Conservation (phyloP, 75 land plant species). For the Sequoiadendron giganteum region DNA sequence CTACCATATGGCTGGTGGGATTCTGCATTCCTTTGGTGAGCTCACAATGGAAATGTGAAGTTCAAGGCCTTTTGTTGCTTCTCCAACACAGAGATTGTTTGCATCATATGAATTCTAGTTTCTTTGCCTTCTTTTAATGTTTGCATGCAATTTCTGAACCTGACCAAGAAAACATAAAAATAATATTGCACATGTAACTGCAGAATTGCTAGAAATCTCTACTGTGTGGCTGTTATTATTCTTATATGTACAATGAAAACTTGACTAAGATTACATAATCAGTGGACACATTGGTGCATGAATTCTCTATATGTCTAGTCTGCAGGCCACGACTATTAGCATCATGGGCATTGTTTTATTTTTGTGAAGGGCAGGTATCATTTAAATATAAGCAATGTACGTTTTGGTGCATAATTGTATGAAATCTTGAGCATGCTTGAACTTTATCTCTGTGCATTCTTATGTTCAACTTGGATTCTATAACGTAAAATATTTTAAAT, state of each 20-base stretch:
- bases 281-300: not conserved
- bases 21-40: not conserved
- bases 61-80: not conserved
- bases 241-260: not conserved
- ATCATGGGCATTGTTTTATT: not conserved
- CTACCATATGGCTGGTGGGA: not conserved
- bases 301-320: not conserved
- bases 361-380: not conserved
- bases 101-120: not conserved
- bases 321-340: not conserved
- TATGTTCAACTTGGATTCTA: not conserved
- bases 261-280: not conserved
- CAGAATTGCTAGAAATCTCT: not conserved
- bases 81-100: not conserved
- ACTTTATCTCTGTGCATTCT: not conserved
- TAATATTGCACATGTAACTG: not conserved
- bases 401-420: not conserved
- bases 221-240: not conserved
- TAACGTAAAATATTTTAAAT: not conserved
- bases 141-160: not conserved
- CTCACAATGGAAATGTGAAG: not conserved
- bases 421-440: not conserved
- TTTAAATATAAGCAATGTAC: not conserved
- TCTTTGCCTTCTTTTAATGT: not conserved
- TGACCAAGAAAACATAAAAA: not conserved